phyloP scores from a whole-genome alignment of 495 filamentous ascomycete species.

The Penicillium odoratum region DNA sequence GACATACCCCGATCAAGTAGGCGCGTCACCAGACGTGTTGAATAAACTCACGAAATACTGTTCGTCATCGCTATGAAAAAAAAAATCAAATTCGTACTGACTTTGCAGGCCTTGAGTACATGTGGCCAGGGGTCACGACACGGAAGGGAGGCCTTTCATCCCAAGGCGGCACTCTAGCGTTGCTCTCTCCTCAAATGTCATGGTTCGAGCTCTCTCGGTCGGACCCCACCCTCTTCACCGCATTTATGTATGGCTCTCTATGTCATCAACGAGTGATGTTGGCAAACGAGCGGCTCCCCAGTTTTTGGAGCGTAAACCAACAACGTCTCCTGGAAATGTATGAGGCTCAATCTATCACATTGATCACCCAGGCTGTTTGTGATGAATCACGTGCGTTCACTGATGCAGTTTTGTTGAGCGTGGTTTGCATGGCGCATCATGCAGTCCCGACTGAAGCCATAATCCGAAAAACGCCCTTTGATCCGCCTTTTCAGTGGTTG shows the following conservation, averaged over 20 bases:
- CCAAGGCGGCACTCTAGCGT: slow-evolving; percentile 2
- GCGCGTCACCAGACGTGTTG: slow-evolving; percentile 19
- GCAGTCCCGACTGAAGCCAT: slow-evolving; percentile 14
- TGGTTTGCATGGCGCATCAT: slow-evolving; percentile 46
- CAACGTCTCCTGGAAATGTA: slow-evolving; percentile 30
- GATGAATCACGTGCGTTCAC: slow-evolving; percentile 33
- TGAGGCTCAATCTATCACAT: slow-evolving; percentile 39
- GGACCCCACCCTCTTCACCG: slow-evolving; percentile 39
- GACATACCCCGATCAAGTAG: background rate
- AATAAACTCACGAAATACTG: slow-evolving; percentile 28
- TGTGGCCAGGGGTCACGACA: slow-evolving; percentile 37
- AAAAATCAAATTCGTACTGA: background rate
- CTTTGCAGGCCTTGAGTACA: slow-evolving; percentile 24
- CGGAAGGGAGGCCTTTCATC: slow-evolving; percentile 15
- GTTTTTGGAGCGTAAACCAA: slow-evolving; percentile 25
- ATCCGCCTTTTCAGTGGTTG: slow-evolving; percentile 38
- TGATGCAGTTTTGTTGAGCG: slow-evolving; percentile 41
- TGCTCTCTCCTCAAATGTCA: slow-evolving; percentile 3
- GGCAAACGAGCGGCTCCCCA: slow-evolving; percentile 30
- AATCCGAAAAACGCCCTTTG: slow-evolving; percentile 29
- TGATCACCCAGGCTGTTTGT: slow-evolving; percentile 36
- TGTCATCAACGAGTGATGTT: slow-evolving; percentile 43
- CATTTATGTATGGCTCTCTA: slow-evolving; percentile 41
- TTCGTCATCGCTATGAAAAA: slow-evolving; percentile 5
- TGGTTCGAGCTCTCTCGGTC: slow-evolving; percentile 40